phyloP scores from a whole-genome alignment of 345 rosid species.

The Moricandia arvensis region DNA sequence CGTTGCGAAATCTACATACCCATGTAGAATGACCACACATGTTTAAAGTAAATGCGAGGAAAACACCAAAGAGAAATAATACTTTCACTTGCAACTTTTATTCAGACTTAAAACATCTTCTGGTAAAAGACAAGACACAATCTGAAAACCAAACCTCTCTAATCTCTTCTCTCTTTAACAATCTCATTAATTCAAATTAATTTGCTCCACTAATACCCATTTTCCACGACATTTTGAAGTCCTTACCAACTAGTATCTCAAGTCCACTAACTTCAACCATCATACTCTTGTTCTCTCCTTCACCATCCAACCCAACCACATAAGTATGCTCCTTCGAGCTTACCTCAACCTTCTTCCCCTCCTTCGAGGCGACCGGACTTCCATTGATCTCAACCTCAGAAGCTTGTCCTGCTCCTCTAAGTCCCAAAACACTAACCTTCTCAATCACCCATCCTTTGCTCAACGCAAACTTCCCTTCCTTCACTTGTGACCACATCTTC shows the following conservation, averaged over 20 bases:
- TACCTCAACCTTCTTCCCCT: constrained; percentile 33
- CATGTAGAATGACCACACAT: neutral
- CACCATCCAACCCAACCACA: constrained; percentile 38
- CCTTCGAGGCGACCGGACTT: constrained; percentile 3
- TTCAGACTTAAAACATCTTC: neutral
- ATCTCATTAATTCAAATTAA: constrained; percentile 21
- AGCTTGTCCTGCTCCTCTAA: constrained; percentile 46
- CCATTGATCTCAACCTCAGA: constrained; percentile 55
- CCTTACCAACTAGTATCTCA: constrained; percentile 61
- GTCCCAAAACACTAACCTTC: constrained; percentile 67
- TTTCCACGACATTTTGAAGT: constrained; percentile 69
- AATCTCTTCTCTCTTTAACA: neutral
- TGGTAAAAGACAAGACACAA: neutral
- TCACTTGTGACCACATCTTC: constrained; percentile 80
- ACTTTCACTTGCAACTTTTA: neutral
- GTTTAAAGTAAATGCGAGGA: neutral
- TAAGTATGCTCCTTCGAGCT: constrained; percentile 47
- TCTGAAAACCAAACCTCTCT: constrained; percentile 14
- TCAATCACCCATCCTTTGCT: constrained; percentile 70
- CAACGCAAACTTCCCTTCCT: constrained; percentile 70
- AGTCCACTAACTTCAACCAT: constrained; percentile 66
- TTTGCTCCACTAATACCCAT: constrained; percentile 36
- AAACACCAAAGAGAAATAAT: neutral
- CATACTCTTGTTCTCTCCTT: constrained; percentile 42
- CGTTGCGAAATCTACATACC: neutral